Evolutionary conservation across 202 grass and related monocot species (phyloP).

Genomic region (Zizania palustris): DNA sequence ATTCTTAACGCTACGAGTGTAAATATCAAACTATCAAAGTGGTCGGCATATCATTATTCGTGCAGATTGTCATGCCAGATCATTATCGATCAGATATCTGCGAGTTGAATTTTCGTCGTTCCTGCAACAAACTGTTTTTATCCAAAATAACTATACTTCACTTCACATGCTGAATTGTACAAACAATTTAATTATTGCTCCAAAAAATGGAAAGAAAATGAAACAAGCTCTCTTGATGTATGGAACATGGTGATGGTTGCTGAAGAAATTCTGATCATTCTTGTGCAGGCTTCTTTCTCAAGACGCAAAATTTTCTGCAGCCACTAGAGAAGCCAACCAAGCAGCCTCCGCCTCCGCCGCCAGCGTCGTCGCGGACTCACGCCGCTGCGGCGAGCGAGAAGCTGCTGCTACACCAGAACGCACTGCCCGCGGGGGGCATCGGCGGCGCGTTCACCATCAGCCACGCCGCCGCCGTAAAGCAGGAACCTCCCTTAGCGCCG

Average conservation of each 20-base stretch:
- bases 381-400: conserved; percentile 11
- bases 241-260: not conserved
- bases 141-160: not conserved
- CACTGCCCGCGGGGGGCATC: conserved; percentile 61
- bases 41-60: not conserved
- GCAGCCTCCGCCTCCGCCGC: conserved; percentile 2
- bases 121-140: not conserved
- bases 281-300: conserved; percentile 59
- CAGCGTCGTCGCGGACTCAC: not conserved
- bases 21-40: not conserved
- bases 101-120: not conserved
- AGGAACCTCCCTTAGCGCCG: conserved; percentile 41
- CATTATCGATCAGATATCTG: conserved; percentile 1
- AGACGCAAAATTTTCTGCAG: conserved; percentile 80
- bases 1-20: conserved; percentile 11
- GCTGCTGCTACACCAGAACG: conserved; percentile 38
- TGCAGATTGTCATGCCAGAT: not conserved
- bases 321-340: conserved; percentile 35
- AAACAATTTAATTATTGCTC: no score
- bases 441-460: conserved; percentile 69
- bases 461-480: conserved; percentile 48
- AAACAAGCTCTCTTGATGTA: no score
- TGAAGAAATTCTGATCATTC: not conserved
- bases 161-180: not conserved
- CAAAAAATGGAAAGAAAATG: no score